Percentiles rank a stretch among this genome's conserved stretches.
Conservation (phyloP, 2,329 filamentous ascomycete genomes). For the Botrytis elliptica region DNA sequence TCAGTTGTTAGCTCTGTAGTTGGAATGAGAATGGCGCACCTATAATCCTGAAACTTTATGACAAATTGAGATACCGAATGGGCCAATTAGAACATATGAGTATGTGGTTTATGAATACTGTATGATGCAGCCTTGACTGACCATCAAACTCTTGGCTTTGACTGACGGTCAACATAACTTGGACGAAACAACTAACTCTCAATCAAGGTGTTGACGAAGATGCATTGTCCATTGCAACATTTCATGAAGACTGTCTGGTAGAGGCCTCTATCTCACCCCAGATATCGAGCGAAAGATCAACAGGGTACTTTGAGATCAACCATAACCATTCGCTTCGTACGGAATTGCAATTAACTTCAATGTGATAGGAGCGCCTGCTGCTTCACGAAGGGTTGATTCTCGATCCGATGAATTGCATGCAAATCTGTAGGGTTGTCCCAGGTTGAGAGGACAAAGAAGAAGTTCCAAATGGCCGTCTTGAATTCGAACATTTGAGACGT, state of each 20-base stretch:
- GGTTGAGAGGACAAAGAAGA: background rate
- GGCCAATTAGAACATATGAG: constrained; percentile 46
- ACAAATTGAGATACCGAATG: constrained; percentile 63
- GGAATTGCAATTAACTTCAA: no score
- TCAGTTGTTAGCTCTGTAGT: constrained; percentile 53
- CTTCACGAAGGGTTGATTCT: background rate
- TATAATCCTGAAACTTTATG: constrained; percentile 37
- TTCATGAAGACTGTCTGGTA: background rate
- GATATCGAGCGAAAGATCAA: background rate
- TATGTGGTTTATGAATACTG: background rate
- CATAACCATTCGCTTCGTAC: background rate
- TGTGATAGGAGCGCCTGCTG: no score
- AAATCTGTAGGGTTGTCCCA: background rate
- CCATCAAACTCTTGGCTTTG: background rate
- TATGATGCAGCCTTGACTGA: background rate
- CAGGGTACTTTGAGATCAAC: background rate
- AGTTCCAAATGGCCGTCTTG: background rate
- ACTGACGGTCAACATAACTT: background rate
- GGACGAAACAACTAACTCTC: no score
- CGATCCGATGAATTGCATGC: background rate
- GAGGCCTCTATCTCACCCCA: background rate
- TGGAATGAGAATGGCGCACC: constrained; percentile 48
- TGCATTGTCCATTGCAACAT: no score
- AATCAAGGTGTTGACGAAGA: no score
- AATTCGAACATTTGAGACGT: background rate